Conservation (phyloP, 2,329 filamentous ascomycete genomes). For the Aphanoascus verrucosus region DNA sequence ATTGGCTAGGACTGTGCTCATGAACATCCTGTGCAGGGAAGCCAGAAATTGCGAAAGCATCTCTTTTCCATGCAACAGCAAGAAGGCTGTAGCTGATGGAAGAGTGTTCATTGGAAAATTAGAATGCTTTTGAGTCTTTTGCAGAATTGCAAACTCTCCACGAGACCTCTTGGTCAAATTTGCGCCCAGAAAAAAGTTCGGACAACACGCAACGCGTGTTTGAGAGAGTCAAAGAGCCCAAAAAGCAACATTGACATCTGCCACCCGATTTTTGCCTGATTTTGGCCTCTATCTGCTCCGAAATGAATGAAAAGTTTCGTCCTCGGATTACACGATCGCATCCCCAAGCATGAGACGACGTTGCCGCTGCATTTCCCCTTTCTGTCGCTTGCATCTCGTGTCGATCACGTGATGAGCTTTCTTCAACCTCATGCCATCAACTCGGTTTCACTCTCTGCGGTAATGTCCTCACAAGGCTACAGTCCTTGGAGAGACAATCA, state of each 20-base stretch:
- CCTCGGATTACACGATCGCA: not conserved
- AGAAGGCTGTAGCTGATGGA: no score
- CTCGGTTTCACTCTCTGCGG: not conserved
- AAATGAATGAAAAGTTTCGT: not conserved
- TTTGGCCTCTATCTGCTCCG: not conserved
- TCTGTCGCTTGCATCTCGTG: not conserved
- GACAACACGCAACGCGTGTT: no score
- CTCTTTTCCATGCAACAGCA: no score
- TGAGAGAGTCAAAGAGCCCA: not conserved
- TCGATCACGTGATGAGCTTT: conserved; percentile 1
- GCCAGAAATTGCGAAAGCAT: no score
- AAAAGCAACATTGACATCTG: not conserved
- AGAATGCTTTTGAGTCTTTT: no score
- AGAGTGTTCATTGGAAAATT: no score
- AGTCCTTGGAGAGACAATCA: no score
- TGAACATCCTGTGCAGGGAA: not conserved
- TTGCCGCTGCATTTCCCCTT: conserved; percentile 5
- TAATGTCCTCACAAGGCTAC: no score
- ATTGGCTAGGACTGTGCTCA: not conserved
- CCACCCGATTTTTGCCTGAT: not conserved
- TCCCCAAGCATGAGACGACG: not conserved
- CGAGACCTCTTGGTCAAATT: no score
- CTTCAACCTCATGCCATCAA: not conserved
- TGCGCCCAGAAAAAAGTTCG: no score
- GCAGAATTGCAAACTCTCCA: no score